Conservation (phyloP, 495 filamentous ascomycete species). For the Penicillium coprophilum region DNA sequence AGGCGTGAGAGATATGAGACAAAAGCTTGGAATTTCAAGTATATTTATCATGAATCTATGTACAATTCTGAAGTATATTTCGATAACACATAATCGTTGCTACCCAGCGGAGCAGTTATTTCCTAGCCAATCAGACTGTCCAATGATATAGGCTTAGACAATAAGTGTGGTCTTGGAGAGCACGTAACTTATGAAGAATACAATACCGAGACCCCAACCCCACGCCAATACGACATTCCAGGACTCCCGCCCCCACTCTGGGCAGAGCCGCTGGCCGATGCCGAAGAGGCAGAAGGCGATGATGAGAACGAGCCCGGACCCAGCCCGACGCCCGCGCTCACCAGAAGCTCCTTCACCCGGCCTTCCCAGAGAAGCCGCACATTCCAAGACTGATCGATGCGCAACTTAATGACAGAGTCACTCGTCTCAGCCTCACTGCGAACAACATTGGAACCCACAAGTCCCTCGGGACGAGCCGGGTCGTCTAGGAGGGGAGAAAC, state of each 20-base stretch:
- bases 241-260: slow-evolving; percentile 67
- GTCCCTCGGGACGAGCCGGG: slow-evolving; percentile 26
- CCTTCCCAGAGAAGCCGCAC: slow-evolving; percentile 93
- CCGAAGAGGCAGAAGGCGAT: slow-evolving; percentile 30
- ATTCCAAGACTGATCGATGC: slow-evolving; percentile 79
- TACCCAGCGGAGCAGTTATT: background rate
- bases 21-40: slow-evolving; percentile 31
- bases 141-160: background rate
- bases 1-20: slow-evolving; percentile 11
- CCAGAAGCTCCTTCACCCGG: slow-evolving; percentile 84
- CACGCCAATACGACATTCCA: slow-evolving; percentile 58
- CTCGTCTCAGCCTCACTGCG: slow-evolving; percentile 59
- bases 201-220: slow-evolving; percentile 82
- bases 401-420: slow-evolving; percentile 85
- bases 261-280: slow-evolving; percentile 30
- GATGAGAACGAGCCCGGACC: slow-evolving; percentile 51
- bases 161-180: background rate
- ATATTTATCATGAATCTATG: slow-evolving; percentile 37
- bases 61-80: slow-evolving; percentile 31
- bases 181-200: slow-evolving; percentile 73
- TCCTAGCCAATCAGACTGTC: background rate
- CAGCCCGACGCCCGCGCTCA: slow-evolving; percentile 80
- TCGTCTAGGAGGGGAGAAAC: slow-evolving; percentile 23
- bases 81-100: slow-evolving; percentile 13
- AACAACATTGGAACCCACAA: slow-evolving; percentile 11